Percentiles rank a stretch among this genome's conserved stretches.
These are phyloP conservation scores for Acorus gramineus DNA, from an alignment of 106 monocot species.

Conservation along the genomic window DNA sequence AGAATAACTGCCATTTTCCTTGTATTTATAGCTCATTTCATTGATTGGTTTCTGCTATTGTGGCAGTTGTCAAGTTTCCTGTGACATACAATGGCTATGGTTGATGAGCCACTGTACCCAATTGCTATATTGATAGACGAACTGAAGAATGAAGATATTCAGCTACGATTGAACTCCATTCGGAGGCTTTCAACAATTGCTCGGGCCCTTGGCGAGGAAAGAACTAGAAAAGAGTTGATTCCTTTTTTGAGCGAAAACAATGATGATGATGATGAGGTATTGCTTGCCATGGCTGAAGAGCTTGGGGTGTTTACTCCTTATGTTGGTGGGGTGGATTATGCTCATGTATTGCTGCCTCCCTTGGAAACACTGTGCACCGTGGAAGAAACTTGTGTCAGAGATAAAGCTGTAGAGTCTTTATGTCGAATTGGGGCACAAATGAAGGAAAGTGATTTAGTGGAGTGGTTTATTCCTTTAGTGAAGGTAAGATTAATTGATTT, in stretches of 20 bases:
- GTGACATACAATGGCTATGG: constrained; percentile 53
- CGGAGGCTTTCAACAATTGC: constrained; percentile 87
- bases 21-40: too few relatives aligned
- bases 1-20: too few relatives aligned
- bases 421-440: constrained; percentile 83
- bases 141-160: constrained; percentile 93
- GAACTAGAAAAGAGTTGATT: constrained; percentile 87
- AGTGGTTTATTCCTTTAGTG: constrained; percentile 74
- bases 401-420: constrained; percentile 83
- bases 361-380: constrained; percentile 80
- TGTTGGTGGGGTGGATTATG: constrained; percentile 80
- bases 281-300: constrained; percentile 94
- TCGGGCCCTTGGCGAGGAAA: constrained; percentile 88
- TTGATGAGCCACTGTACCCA: constrained; percentile 87
- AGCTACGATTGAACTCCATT: constrained; percentile 81
- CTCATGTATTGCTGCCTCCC: constrained; percentile 73
- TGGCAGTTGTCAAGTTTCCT: constrained; percentile 13
- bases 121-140: constrained; percentile 91
- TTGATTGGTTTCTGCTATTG: not conserved
- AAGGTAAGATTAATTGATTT: constrained; percentile 42
- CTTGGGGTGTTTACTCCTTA: constrained; percentile 88
- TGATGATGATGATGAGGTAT: constrained; percentile 91
- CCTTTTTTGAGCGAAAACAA: constrained; percentile 94
- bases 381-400: constrained; percentile 91
- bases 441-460: constrained; percentile 79